These are phyloP conservation scores for Trichoderma pleuroti DNA, from an alignment of 2,329 filamentous ascomycete genomes.

Conservation along the genomic window DNA sequence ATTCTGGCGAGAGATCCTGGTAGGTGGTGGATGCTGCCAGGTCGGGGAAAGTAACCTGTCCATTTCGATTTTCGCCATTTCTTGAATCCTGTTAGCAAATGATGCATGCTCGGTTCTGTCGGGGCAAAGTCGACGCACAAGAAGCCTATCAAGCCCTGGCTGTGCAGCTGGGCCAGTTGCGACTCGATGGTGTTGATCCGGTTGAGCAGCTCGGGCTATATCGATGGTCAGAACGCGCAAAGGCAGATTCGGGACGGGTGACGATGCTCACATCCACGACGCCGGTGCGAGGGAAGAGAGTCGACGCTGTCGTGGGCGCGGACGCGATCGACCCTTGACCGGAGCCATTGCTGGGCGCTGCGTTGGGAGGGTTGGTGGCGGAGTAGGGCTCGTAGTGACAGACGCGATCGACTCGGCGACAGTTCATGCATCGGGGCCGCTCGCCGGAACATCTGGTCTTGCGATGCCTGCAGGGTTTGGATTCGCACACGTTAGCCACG, in stretches of 20 bases:
- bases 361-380: conserved; percentile 3
- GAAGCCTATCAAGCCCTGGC: conserved; percentile 12
- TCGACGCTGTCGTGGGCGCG: not conserved
- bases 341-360: not conserved
- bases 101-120: not conserved
- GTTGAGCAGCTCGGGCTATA: conserved; percentile 11
- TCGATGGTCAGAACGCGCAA: not conserved
- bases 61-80: conserved; percentile 4
- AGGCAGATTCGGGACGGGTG: not conserved
- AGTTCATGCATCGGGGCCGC: conserved; percentile 12
- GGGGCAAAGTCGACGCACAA: not conserved
- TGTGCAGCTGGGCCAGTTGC: conserved; percentile 9
- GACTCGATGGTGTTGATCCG: conserved; percentile 16
- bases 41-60: not conserved
- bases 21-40: not conserved
- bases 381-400: conserved; percentile 17
- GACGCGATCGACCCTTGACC: not conserved
- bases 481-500: not conserved
- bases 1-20: conserved; percentile 8
- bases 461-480: not conserved
- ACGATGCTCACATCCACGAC: conserved; percentile 8
- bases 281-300: conserved; percentile 11
- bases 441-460: conserved; percentile 14
- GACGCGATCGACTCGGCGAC: conserved; percentile 17
- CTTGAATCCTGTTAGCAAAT: not conserved